Evolutionary conservation across 768 basidiomycete species (phyloP), one percentile per base, ranked within the genome.

Genomic region (Kwoniella sp.): DNA sequence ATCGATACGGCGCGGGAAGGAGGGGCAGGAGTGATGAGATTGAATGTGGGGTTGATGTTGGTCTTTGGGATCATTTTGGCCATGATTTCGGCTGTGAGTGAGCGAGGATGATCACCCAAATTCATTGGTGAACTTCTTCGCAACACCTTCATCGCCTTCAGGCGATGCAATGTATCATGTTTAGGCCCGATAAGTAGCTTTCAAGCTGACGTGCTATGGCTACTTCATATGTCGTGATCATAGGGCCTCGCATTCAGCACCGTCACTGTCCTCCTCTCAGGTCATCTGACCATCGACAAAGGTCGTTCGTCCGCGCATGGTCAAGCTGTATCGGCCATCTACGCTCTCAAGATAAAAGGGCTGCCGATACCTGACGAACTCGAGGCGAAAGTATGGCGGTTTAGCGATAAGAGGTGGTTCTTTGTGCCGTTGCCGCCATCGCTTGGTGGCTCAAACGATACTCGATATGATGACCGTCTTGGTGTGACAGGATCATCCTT

Each of bases 261-360:
- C 2, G 61, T 72, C 30, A n/a, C 30, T 9, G 41, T 72, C 0
- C 57, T 77, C 25, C 64, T 50, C 15, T 34, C 59, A 25, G 72
- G 73, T 8, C 51, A 70, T 30, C 59, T 77, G 12, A 77, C 76
- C 0, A 66, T 77, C 54, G 76, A 77, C 37, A 51, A 55, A 20
- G 76, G 69, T 12, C 65, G 76, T 4, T 41, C 58, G 3, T 31
- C 61, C 13, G 59, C 72, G 1, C 69, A 71, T 45, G 23, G 25
- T 12, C 69, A 70, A 23, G 45, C 67, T n/a, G 20, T 58, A 23
- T 20, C 30, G 0, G 61, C 69, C 11, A 63, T 73, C 37, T 23
- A 37, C 12, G 17, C 13, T 0, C 55, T 71, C 3, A 22, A 41
- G 51, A 25, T 15, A 2, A 17, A 20, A 28, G 56, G 55, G n/a